These are phyloP conservation scores for Friedmanniomyces endolithicus DNA, from an alignment of 495 filamentous ascomycete genomes.

Conservation along the genomic window DNA sequence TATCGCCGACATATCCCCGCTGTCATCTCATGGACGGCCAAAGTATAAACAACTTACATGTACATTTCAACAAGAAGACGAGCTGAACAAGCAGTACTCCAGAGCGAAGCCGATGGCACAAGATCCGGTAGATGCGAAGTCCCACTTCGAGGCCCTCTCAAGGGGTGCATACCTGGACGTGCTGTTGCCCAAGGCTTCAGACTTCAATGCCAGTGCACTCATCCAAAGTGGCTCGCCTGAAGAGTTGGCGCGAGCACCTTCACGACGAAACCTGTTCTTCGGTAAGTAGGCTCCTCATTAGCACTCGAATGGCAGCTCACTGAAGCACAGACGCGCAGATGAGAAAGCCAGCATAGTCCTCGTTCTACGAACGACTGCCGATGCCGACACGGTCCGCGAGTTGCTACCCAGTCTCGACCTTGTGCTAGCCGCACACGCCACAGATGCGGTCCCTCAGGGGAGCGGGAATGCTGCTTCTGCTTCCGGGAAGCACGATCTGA, in stretches of 20 bases:
- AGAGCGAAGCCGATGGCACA: no score
- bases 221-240: conserved; percentile 5
- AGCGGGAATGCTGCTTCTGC: conserved; percentile 12
- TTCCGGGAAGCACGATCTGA: conserved; percentile 13
- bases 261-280: conserved; percentile 17
- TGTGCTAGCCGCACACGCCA: conserved; percentile 13
- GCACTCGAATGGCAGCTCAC: not conserved
- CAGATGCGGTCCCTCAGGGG: conserved; percentile 18
- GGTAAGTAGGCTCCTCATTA: not conserved
- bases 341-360: conserved; percentile 12
- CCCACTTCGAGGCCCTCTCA: conserved; percentile 4
- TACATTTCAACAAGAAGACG: no score
- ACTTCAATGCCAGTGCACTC: not conserved
- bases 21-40: no score
- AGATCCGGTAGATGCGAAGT: not conserved
- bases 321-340: conserved; percentile 16
- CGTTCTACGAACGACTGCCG: conserved; percentile 4
- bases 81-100: no score
- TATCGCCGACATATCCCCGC: no score
- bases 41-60: no score
- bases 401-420: conserved; percentile 9
- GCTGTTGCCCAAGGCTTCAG: not conserved
- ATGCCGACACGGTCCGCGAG: conserved; percentile 1
- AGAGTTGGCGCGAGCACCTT: conserved; percentile 1
- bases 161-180: conserved; percentile 9